A percentile compares a stretch with the other conserved stretches of the same genome.
Evolutionary conservation across 1,284 basidiomycete species (phyloP).

Genomic region (Leccinum subrobustum): DNA sequence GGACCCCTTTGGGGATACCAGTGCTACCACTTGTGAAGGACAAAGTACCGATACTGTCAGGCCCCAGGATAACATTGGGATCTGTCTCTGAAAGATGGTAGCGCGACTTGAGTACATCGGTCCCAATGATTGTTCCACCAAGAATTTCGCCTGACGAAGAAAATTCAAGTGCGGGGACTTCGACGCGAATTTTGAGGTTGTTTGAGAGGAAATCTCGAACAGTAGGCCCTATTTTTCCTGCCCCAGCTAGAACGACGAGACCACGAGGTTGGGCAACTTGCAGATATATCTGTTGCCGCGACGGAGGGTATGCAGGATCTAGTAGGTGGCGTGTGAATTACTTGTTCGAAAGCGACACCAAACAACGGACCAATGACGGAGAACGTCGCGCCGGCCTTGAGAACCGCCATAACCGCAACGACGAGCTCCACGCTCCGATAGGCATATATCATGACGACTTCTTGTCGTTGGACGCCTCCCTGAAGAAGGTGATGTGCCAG

Average conservation of each 20-base stretch:
- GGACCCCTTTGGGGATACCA: conserved; percentile 95
- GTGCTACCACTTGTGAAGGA: conserved; percentile 98
- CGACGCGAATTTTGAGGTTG: conserved; percentile 87
- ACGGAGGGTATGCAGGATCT: too few relatives aligned
- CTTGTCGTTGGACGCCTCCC: conserved; percentile 86
- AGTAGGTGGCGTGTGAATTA: not conserved
- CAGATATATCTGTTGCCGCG: conserved; percentile 67
- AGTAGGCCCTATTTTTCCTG: conserved; percentile 78
- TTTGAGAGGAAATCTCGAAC: conserved; percentile 86
- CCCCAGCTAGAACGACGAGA: conserved; percentile 89
- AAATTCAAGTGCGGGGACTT: conserved; percentile 89
- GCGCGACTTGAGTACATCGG: conserved; percentile 49
- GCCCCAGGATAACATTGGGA: conserved; percentile 85
- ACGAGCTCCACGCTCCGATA: conserved; percentile 96
- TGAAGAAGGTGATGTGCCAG: conserved; percentile 90
- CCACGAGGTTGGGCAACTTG: conserved; percentile 94
- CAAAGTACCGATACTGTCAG: conserved; percentile 93
- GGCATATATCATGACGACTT: conserved; percentile 99
- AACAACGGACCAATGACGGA: conserved; percentile 84
- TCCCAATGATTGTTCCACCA: conserved; percentile 55
- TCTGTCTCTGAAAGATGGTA: conserved; percentile 62
- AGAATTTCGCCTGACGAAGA: conserved; percentile 59
- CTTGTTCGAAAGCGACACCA: conserved; percentile 7
- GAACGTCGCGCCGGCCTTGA: conserved; percentile 97
- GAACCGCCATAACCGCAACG: conserved; percentile 94